Base-by-base conservation (phyloP, 2,329 filamentous ascomycete genomes). In the Periglandula ipomoeae region DNA sequence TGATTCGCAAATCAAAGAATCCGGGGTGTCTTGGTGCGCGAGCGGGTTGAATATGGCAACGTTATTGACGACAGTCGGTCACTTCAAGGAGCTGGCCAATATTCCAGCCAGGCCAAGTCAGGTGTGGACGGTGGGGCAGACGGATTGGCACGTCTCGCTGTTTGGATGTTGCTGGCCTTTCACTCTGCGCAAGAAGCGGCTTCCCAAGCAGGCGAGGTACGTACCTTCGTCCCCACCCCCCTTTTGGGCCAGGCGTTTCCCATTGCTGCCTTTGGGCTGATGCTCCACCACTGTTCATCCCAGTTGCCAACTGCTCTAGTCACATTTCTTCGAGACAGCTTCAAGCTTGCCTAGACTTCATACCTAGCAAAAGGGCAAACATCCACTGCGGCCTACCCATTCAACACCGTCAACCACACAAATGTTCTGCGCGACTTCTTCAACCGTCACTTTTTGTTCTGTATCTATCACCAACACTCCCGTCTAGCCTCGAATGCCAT, bases 1-100 rank as follows among this genome's bases (percentile, higher is more conserved):
- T 42, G 54, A 56, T 27, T 51, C 55, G 34, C 38, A 34, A 51
- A 6, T 2, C 4, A n/a, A 9, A 30, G 30, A 32, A 26, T 13
- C 34, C 30, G 39, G 46, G 26, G 19, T 35, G 32, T 22, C 19
- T 35, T 42, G 26, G 13, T 17, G 46, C 26, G 19, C 27, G 32
- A 24, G 19, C 24, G n/a, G 43, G 27, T 37, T 37, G 42, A 19
- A n/a, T 48, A 19, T 19, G 46, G 35, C 26, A 24, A 34, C 32
- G 38, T 7, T 38, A 27, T 38, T 22, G 26, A 49, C n/a, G 9
- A 17, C 46, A 34, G 38, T 32, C 35, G n/a, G 17, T 38, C 44
- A 46, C 35, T 32, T 46, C 24, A 5, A 46, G 23, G 17, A 46
- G 23, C 24, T 20, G 13, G 23, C 32, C 34, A 44, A 23, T 7